These are phyloP conservation scores for Termitomyces sp. DNA, from an alignment of 1,284 basidiomycete species.

Conservation along the genomic window DNA sequence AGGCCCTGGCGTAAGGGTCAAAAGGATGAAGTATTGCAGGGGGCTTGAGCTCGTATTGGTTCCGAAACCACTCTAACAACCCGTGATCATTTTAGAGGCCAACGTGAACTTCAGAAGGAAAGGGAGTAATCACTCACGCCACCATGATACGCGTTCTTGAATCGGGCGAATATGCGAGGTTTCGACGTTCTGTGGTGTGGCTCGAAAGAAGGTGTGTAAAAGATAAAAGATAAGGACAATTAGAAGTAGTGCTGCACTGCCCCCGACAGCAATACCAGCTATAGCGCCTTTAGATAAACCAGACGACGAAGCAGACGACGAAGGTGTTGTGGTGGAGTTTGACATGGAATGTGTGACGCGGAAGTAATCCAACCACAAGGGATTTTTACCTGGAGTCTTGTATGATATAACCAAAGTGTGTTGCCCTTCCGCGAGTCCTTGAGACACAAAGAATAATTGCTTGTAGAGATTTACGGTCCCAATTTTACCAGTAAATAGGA, in stretches of 20 bases:
- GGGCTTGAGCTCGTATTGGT: neutral
- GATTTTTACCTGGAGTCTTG: neutral
- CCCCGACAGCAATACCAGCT: conserved; percentile 6
- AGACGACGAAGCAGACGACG: neutral
- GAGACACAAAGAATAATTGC: conserved; percentile 2
- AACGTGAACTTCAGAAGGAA: neutral
- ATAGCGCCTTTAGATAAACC: conserved; percentile 2
- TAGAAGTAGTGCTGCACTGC: conserved; percentile 1
- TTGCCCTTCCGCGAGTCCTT: neutral
- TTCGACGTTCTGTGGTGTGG: neutral
- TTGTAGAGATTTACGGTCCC: neutral
- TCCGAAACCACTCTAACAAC: neutral
- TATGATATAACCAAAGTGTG: conserved; percentile 6
- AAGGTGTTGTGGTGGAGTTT: neutral
- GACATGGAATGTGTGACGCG: neutral
- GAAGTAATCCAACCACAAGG: conserved; percentile 9
- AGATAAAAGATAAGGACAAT: conserved; percentile 5
- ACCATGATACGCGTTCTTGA: neutral
- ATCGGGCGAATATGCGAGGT: neutral
- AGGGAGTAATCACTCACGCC: neutral
- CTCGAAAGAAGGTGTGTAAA: neutral
- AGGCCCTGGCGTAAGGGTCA: neutral
- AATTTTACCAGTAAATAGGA: neutral
- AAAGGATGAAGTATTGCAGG: conserved; percentile 5
- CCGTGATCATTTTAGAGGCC: neutral